A percentile compares a stretch with the other conserved stretches of the same genome.
phyloP scores from a whole-genome alignment of 495 filamentous ascomycete genomes.

The Massariosphaeria phaeospora region DNA sequence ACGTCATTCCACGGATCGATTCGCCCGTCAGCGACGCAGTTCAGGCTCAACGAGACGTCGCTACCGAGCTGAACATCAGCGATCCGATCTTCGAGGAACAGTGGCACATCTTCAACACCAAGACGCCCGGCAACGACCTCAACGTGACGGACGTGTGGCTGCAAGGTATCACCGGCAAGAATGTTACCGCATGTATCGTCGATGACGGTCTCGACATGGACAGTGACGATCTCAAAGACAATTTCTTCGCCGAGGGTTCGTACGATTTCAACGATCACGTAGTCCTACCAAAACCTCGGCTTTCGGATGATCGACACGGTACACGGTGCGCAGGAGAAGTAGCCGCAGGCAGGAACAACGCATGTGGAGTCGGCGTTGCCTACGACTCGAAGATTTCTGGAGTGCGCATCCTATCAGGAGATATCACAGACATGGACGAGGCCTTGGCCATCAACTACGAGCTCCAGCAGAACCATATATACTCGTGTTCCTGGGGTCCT shows the following conservation, averaged over 20 bases:
- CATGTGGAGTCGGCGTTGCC: constrained; percentile 93
- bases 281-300: constrained; percentile 69
- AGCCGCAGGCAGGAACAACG: constrained; percentile 80
- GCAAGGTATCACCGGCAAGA: constrained; percentile 86
- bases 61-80: constrained; percentile 60
- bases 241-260: constrained; percentile 85
- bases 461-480: constrained; percentile 88
- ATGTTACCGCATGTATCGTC: constrained; percentile 84
- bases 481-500: constrained; percentile 97
- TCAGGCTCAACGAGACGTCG: constrained; percentile 56
- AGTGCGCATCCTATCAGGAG: constrained; percentile 81
- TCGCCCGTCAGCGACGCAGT: constrained; percentile 45
- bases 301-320: constrained; percentile 81
- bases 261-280: constrained; percentile 90
- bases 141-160: constrained; percentile 92
- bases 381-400: constrained; percentile 86
- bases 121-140: constrained; percentile 80
- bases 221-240: constrained; percentile 85
- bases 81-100: constrained; percentile 92
- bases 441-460: constrained; percentile 88
- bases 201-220: constrained; percentile 98
- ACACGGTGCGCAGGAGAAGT: constrained; percentile 95
- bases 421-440: constrained; percentile 91
- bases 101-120: constrained; percentile 89
- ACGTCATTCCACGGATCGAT: constrained; percentile 44